Conservation (phyloP, 345 rosid species). For the Salix brachista region DNA sequence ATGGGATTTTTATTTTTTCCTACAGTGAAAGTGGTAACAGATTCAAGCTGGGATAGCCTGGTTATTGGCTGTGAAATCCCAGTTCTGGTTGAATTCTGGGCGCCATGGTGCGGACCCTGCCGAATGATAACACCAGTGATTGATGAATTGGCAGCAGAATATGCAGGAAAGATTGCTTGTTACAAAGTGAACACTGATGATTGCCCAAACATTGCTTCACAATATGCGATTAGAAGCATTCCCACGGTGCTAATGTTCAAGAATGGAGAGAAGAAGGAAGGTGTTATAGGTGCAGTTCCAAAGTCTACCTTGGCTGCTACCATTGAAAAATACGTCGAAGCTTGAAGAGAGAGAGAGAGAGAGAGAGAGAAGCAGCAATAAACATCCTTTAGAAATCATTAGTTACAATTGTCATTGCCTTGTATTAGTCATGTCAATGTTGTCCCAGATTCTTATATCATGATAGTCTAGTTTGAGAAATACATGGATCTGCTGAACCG, state of each 20-base stretch:
- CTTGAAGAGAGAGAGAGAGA: not conserved
- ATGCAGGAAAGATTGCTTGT: slow-evolving; percentile 46
- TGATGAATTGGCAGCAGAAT: not conserved
- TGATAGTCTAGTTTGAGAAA: not conserved
- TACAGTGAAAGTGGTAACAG: not conserved
- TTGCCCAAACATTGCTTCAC: slow-evolving; percentile 44
- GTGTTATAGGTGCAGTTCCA: slow-evolving; percentile 59
- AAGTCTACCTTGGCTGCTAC: slow-evolving; percentile 35
- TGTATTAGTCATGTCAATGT: not conserved
- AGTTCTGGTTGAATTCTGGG: not conserved
- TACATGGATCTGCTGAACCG: not conserved
- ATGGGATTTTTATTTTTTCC: too few relatives aligned
- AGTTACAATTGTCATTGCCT: not conserved
- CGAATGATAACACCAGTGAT: not conserved
- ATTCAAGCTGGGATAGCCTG: not conserved
- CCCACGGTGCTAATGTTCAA: slow-evolving; percentile 58
- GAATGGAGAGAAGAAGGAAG: slow-evolving; percentile 57
- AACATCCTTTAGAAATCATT: not conserved
- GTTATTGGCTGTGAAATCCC: not conserved
- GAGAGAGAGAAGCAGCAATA: not conserved
- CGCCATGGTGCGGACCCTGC: not conserved
- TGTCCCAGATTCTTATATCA: not conserved
- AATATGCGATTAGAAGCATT: slow-evolving; percentile 56
- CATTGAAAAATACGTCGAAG: not conserved
- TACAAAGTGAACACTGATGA: slow-evolving; percentile 63